Conservation (phyloP, 495 filamentous ascomycete species). For the Terfezia claveryi region DNA sequence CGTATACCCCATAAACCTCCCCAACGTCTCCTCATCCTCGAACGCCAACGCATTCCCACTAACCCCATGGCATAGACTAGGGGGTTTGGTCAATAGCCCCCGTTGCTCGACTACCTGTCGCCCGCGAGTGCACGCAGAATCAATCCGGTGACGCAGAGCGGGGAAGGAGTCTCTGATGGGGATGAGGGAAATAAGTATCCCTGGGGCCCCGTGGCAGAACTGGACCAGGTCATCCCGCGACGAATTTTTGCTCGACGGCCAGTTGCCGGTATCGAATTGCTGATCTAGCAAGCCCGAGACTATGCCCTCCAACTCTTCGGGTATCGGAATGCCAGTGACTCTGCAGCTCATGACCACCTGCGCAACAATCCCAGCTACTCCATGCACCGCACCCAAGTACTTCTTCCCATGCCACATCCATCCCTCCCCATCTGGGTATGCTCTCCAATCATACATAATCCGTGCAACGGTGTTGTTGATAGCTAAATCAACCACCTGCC, state of each 20-base stretch:
- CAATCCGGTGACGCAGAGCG: no score
- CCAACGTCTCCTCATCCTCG: not conserved
- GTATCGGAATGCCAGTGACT: no score
- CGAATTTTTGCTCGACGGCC: not conserved
- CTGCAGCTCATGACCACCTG: not conserved
- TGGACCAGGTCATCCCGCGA: not conserved
- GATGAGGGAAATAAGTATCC: not conserved
- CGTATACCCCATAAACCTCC: not conserved
- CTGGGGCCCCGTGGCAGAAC: not conserved
- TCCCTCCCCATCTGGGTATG: not conserved
- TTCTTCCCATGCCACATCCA: not conserved
- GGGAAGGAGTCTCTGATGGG: not conserved
- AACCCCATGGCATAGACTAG: not conserved
- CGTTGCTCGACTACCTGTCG: conserved; percentile 15
- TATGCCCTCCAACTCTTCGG: not conserved
- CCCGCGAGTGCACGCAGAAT: not conserved
- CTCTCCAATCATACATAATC: not conserved
- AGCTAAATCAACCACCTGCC: not conserved
- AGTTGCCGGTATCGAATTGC: not conserved
- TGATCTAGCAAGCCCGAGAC: not conserved
- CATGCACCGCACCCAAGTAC: not conserved
- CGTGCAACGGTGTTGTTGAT: not conserved
- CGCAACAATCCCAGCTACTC: not conserved
- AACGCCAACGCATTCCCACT: not conserved
- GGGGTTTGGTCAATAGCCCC: conserved; percentile 2